These are phyloP conservation scores for Boletus reticuloceps DNA, from an alignment of 768 basidiomycete genomes.

Conservation along the genomic window DNA sequence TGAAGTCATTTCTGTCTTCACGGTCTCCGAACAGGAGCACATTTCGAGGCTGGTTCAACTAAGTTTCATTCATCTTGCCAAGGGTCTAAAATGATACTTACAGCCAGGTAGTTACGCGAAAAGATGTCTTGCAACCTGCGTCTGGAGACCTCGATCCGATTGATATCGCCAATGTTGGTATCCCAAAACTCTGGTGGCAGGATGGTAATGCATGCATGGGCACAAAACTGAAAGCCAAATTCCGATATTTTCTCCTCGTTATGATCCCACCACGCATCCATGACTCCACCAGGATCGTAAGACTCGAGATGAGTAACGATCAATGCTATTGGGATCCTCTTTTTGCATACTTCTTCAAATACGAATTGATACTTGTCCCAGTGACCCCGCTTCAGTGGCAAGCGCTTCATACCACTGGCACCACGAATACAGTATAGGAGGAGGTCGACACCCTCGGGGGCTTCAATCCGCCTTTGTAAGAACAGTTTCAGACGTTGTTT, in stretches of 20 bases:
- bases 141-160: conserved; percentile 8
- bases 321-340: conserved; percentile 23
- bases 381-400: conserved; percentile 16
- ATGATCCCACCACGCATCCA: conserved; percentile 36
- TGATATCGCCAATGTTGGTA: not conserved
- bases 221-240: conserved; percentile 32
- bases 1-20: conserved; percentile 13
- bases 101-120: conserved; percentile 3
- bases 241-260: conserved; percentile 26
- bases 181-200: conserved; percentile 1
- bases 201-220: conserved; percentile 37
- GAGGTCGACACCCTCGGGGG: conserved; percentile 23
- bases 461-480: conserved; percentile 21
- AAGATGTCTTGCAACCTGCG: conserved; percentile 10
- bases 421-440: conserved; percentile 30
- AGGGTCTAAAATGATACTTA: conserved; percentile 4
- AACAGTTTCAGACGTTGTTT: conserved; percentile 21
- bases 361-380: conserved; percentile 23
- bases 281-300: conserved; percentile 21
- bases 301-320: conserved; percentile 30
- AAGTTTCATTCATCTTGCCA: not conserved
- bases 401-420: conserved; percentile 6
- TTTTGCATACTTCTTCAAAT: conserved; percentile 24
- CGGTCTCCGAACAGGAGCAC: conserved; percentile 16
- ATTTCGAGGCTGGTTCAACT: conserved; percentile 16